phyloP scores from a whole-genome alignment of 306 rosid species.

The Senna tora region DNA sequence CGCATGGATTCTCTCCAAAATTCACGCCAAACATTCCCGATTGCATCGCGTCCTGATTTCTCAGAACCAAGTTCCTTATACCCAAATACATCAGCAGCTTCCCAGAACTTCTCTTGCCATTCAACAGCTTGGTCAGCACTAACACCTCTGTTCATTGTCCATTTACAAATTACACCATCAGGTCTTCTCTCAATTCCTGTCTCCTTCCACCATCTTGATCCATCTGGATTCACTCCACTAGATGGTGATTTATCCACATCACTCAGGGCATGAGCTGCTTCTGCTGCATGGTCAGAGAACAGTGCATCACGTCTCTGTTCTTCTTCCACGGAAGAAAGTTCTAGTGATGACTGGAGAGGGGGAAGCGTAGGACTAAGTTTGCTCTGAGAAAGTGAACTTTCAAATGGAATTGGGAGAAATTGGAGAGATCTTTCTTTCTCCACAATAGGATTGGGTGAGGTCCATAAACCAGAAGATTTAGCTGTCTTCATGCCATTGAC shows the following conservation, averaged over 20 bases:
- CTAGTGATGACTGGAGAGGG: conserved; percentile 70
- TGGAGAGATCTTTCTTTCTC: conserved; percentile 67
- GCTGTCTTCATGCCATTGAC: conserved; percentile 45
- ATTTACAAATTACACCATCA: conserved; percentile 84
- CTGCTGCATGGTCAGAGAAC: conserved; percentile 69
- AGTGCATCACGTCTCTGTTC: conserved; percentile 52
- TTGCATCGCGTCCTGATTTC: conserved; percentile 89
- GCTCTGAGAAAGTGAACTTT: conserved; percentile 57
- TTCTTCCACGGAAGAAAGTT: conserved; percentile 57
- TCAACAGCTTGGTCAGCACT: conserved; percentile 72
- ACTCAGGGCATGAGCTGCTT: conserved; percentile 73
- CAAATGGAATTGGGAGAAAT: conserved; percentile 67
- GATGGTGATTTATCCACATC: conserved; percentile 40
- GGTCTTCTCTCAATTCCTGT: conserved; percentile 80
- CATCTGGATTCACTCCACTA: conserved; percentile 68
- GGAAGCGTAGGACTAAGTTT: conserved; percentile 52
- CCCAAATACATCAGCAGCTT: conserved; percentile 90
- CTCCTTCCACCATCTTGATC: conserved; percentile 91
- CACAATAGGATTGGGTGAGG: conserved; percentile 46
- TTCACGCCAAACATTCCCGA: conserved; percentile 92
- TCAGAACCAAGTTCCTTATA: conserved; percentile 98
- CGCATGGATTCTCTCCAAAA: conserved; percentile 88
- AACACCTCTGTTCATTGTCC: conserved; percentile 90
- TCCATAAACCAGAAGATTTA: conserved; percentile 44
- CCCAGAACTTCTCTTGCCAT: conserved; percentile 98